Base-by-base conservation (phyloP, 2,329 filamentous ascomycete species). In the Fonsecaea multimorphosa region DNA sequence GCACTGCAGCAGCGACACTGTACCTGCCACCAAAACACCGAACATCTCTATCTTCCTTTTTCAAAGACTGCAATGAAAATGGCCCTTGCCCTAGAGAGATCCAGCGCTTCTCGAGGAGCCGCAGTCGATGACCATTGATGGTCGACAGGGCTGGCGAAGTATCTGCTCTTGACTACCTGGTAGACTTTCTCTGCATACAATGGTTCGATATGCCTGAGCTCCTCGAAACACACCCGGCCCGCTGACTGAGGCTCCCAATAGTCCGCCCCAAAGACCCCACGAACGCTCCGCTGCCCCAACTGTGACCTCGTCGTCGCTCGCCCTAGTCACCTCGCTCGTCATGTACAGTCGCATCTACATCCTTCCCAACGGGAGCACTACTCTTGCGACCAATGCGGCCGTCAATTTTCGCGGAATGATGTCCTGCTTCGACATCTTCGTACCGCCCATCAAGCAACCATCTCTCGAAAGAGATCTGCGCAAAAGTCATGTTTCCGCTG, bases 401-500 rank as follows among this genome's bases (percentile, higher is more conserved):
- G 64, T 19, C 64, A 66, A 44, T 69, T 69, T 55, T 66, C 67
- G 4, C 56, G 67, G 12, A 69, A 69, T 44, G 67, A 69, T 65
- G 67, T 69, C 34, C 52, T 69, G 22, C 54, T 69, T 8, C 64
- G 67, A 22, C 67, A 69, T 49, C 64, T 69, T 34, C 67, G 67
- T 7, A 69, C 64, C 12, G 64, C 67, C 16, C 67, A 69, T 29
- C 67, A 69, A 53, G 58, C 64, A 36, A 64, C 46, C 32, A 63
- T 61, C 8, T 49, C 56, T 31, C 64, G 64, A 12, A 66, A 64
- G 31, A 58, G 58, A 52, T 63, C 58, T 11, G 62, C 67, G 9
- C 67, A 67, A 52, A 69, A 64, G 51, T 67, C 64, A 22, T 69
- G 67, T 44, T 69, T 67, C 58, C 67, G 67, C 12, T 69, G 67